These are phyloP conservation scores for Peniophora sp. DNA, from an alignment of 1,284 basidiomycete species.

Conservation along the genomic window DNA sequence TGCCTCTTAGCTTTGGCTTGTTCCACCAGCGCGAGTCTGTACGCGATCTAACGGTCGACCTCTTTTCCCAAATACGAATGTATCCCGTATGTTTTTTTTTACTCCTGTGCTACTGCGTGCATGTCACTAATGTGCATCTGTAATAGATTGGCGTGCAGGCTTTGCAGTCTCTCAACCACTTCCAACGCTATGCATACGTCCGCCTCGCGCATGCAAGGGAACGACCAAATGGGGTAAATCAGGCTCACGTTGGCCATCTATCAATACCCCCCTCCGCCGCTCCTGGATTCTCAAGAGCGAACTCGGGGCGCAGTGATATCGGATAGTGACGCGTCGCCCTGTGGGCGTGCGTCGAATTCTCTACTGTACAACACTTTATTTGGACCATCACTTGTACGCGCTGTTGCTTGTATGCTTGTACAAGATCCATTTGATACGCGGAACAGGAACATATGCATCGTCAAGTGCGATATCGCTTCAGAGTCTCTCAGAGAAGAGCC, in stretches of 20 bases:
- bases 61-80: slow-evolving; percentile 72
- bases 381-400: no score
- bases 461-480: no score
- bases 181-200: slow-evolving; percentile 83
- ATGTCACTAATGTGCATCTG: neutral
- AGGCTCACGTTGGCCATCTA: slow-evolving; percentile 24
- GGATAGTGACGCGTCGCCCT: no score
- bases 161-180: slow-evolving; percentile 81
- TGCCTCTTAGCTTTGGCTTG: slow-evolving; percentile 82
- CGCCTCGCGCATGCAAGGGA: slow-evolving; percentile 56
- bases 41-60: slow-evolving; percentile 73
- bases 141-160: slow-evolving; percentile 78
- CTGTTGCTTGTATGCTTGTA: no score
- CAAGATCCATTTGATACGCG: no score
- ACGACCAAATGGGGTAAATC: slow-evolving; percentile 18
- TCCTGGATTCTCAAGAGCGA: slow-evolving; percentile 3
- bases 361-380: no score
- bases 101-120: slow-evolving; percentile 6
- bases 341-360: no score
- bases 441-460: no score
- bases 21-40: slow-evolving; percentile 80
- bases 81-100: slow-evolving; percentile 55
- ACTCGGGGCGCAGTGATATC: no score
- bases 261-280: slow-evolving; percentile 28
- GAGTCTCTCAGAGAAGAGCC: no score